Conservation (phyloP, 768 basidiomycete species). For the Trametes punicea region DNA sequence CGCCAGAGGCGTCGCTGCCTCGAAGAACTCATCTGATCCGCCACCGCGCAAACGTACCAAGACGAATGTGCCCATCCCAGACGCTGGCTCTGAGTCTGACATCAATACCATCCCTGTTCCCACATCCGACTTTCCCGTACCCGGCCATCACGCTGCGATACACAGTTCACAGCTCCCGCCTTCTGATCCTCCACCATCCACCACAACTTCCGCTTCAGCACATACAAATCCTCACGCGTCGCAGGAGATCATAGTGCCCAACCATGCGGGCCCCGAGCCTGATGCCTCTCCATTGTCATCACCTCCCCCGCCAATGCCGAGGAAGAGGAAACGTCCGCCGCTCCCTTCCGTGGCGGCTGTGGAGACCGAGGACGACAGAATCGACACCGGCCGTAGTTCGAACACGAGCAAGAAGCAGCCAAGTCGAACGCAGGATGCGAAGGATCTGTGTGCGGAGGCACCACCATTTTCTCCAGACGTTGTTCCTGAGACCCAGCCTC, state of each 20-base stretch:
- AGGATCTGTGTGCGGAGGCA: slow-evolving; percentile 3
- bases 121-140: slow-evolving; percentile 20
- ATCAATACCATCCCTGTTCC: slow-evolving; percentile 22
- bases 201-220: slow-evolving; percentile 6
- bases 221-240: slow-evolving; percentile 2
- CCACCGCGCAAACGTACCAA: slow-evolving; percentile 15
- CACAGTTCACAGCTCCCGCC: slow-evolving; percentile 27
- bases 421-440: neutral
- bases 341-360: neutral
- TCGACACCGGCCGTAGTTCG: neutral
- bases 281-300: slow-evolving; percentile 14
- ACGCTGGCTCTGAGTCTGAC: slow-evolving; percentile 19
- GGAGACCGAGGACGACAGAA: neutral
- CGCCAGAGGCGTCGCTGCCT: neutral
- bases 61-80: slow-evolving; percentile 8
- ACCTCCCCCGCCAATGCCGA: slow-evolving; percentile 14
- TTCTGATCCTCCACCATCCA: slow-evolving; percentile 24
- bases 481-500: slow-evolving; percentile 15
- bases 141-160: neutral
- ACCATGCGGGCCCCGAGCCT: neutral
- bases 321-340: slow-evolving; percentile 19
- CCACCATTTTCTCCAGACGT: slow-evolving; percentile 4
- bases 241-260: neutral
- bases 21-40: slow-evolving; percentile 4
- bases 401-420: neutral